These are phyloP conservation scores for Xylaria sp. DNA, from an alignment of 2,329 filamentous ascomycete genomes.

Conservation along the genomic window DNA sequence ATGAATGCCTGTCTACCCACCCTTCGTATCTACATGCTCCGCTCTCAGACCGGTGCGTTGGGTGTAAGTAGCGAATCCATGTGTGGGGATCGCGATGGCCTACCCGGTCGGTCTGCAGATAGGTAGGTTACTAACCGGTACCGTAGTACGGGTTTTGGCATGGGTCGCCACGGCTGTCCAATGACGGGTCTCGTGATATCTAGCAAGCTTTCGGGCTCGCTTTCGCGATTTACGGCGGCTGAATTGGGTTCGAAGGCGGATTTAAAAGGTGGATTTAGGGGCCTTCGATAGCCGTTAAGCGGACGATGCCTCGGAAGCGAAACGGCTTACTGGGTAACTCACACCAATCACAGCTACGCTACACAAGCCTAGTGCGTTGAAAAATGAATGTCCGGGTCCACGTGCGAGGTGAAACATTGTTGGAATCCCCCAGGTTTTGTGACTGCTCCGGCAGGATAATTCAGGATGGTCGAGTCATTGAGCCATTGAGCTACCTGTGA, in stretches of 20 bases:
- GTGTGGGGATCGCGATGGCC: constrained; percentile 16
- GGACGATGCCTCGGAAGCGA: constrained; percentile 32
- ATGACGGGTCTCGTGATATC: constrained; percentile 12
- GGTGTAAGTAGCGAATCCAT: neutral
- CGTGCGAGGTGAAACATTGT: neutral
- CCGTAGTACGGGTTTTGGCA: neutral
- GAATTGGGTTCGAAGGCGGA: constrained; percentile 18
- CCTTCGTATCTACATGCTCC: neutral
- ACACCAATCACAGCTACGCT: neutral
- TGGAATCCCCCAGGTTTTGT: too few species aligned
- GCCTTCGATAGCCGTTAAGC: neutral
- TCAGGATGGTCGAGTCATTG: too few species aligned
- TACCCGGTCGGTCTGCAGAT: too few species aligned
- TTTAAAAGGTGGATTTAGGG: constrained; percentile 26
- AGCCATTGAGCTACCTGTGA: too few species aligned
- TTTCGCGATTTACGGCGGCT: neutral
- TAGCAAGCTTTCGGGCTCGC: constrained; percentile 8
- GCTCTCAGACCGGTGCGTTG: neutral
- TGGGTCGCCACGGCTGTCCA: constrained; percentile 11
- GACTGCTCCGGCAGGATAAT: too few species aligned
- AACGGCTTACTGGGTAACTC: constrained; percentile 21
- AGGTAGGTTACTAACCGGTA: too few species aligned
- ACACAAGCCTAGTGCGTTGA: neutral
- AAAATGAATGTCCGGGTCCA: neutral
- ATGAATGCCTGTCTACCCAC: neutral